Evolutionary conservation across 495 filamentous ascomycete genomes (phyloP).

Genomic region (Penicillium cataractarum): DNA sequence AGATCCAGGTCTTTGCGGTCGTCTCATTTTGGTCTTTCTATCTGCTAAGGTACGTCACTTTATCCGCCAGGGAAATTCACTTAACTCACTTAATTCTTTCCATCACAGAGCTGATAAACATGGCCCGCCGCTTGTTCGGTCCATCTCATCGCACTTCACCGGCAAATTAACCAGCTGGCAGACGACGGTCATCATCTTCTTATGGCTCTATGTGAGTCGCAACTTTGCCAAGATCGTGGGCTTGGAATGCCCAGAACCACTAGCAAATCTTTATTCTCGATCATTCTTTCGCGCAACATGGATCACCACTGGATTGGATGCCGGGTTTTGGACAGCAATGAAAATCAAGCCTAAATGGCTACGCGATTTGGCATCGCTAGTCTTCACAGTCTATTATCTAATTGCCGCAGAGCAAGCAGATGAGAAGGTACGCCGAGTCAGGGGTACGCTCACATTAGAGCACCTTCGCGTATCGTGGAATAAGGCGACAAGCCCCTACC

Average conservation of each 20-base stretch:
- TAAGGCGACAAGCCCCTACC: constrained; percentile 83
- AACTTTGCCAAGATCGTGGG: constrained; percentile 93
- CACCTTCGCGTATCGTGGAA: constrained; percentile 96
- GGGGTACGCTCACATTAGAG: constrained; percentile 83
- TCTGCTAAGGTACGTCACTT: constrained; percentile 62
- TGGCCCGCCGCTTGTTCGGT: constrained; percentile 78
- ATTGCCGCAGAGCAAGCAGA: constrained; percentile 92
- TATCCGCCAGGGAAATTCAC: not conserved
- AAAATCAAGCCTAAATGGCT: constrained; percentile 80
- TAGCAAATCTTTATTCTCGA: constrained; percentile 90
- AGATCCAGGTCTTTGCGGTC: constrained; percentile 90
- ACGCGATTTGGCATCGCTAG: constrained; percentile 76
- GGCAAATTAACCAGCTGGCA: constrained; percentile 83
- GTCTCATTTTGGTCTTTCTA: constrained; percentile 90
- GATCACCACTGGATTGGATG: constrained; percentile 92
- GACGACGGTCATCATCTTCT: constrained; percentile 80
- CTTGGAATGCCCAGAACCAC: constrained; percentile 88
- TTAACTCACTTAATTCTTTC: not conserved
- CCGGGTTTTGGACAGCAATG: constrained; percentile 99
- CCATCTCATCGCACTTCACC: constrained; percentile 70
- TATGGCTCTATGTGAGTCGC: constrained; percentile 88
- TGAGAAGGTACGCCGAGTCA: constrained; percentile 93
- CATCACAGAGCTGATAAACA: constrained; percentile 73
- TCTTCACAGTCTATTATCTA: constrained; percentile 87
- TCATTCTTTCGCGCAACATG: constrained; percentile 98